Evolutionary conservation across 768 basidiomycete genomes (phyloP).

Genomic region (Baorangia bicolor): DNA sequence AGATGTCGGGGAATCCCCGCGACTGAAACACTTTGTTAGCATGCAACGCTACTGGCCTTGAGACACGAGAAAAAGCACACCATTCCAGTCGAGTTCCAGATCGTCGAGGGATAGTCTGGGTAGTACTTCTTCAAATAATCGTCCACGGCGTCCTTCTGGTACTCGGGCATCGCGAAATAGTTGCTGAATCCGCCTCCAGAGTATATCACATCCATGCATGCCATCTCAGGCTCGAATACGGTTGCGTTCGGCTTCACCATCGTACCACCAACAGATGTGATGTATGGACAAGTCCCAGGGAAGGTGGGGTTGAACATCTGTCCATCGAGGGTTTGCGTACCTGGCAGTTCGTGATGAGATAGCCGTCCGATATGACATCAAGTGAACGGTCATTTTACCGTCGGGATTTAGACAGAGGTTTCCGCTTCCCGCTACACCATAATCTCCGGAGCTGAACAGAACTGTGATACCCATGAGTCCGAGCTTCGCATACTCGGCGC

Average conservation of each 20-base stretch:
- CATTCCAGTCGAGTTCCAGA: slow-evolving; percentile 32
- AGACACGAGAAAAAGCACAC: slow-evolving; percentile 2
- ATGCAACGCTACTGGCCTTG: background rate
- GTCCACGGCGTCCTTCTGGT: slow-evolving; percentile 37
- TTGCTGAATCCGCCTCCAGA: slow-evolving; percentile 40
- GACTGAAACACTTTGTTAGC: slow-evolving; percentile 28
- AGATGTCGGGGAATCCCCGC: slow-evolving; percentile 38
- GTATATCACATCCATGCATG: slow-evolving; percentile 44
- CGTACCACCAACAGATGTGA: slow-evolving; percentile 50
- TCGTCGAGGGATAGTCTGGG: slow-evolving; percentile 23
- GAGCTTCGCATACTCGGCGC: slow-evolving; percentile 47
- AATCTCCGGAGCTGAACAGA: slow-evolving; percentile 34
- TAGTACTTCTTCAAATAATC: slow-evolving; percentile 32
- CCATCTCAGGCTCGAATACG: slow-evolving; percentile 50
- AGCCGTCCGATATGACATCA: background rate
- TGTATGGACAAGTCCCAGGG: slow-evolving; percentile 48
- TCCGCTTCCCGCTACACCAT: slow-evolving; percentile 32
- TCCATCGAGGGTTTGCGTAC: slow-evolving; percentile 44
- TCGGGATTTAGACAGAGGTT: slow-evolving; percentile 33
- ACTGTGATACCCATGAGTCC: slow-evolving; percentile 38
- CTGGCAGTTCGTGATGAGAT: background rate
- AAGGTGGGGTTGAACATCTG: slow-evolving; percentile 52
- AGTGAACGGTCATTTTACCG: slow-evolving; percentile 12
- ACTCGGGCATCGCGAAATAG: slow-evolving; percentile 41
- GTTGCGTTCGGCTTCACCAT: slow-evolving; percentile 41